Percentiles rank a stretch among this genome's conserved stretches.
Conservation (phyloP, 306 rosid species). For the Citrullus amarus region DNA sequence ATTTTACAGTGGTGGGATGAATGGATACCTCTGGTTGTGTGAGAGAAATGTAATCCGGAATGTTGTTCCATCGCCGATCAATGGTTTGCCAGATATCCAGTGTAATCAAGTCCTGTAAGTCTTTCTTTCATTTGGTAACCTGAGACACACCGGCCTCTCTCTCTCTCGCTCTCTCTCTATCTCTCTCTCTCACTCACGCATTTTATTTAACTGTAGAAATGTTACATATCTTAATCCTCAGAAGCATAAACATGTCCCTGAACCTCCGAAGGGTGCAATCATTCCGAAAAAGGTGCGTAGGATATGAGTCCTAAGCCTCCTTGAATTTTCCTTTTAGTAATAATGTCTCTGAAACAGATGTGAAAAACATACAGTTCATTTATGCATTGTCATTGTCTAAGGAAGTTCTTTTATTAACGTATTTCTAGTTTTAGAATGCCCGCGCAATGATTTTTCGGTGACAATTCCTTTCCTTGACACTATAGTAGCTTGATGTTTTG, state of each 20-base stretch:
- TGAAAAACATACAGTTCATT: background rate
- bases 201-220: constrained; percentile 44
- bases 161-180: background rate
- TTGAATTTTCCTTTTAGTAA: background rate
- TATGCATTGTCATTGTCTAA: background rate
- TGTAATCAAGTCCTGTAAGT: constrained; percentile 74
- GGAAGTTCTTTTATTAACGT: background rate
- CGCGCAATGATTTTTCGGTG: background rate
- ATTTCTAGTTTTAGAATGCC: background rate
- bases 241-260: constrained; percentile 50
- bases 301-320: background rate
- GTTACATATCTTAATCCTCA: constrained; percentile 52
- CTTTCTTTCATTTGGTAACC: constrained; percentile 6
- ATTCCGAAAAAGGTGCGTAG: constrained; percentile 61
- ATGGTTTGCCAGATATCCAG: constrained; percentile 50
- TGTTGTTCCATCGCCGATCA: constrained; percentile 55
- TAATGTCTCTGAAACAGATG: background rate
- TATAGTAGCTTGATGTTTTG: background rate
- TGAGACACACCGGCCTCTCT: background rate
- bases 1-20: constrained; percentile 75
- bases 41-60: constrained; percentile 55
- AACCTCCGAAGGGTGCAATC: constrained; percentile 55
- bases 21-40: constrained; percentile 59
- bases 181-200: background rate
- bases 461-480: background rate